Evolutionary conservation across 2,329 filamentous ascomycete species (phyloP).

Genomic region (Albophoma yamanashiensis): DNA sequence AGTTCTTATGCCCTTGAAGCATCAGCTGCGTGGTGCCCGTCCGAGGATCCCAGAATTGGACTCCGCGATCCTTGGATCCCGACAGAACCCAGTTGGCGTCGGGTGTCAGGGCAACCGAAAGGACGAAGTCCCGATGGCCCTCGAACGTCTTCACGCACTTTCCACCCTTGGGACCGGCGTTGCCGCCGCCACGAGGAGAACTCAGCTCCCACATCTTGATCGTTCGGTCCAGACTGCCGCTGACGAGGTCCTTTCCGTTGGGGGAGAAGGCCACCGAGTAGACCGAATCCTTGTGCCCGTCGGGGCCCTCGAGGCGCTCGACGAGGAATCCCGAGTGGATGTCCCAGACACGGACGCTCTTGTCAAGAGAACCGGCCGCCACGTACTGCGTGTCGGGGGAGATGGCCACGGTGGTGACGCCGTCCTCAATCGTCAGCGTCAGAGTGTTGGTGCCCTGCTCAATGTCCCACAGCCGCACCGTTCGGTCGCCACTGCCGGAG

Average conservation of each 20-base stretch:
- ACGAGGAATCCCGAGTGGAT: constrained; percentile 75
- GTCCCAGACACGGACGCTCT: constrained; percentile 97
- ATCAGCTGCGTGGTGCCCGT: constrained; percentile 94
- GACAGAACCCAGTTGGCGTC: constrained; percentile 94
- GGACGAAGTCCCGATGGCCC: constrained; percentile 94
- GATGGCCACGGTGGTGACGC: constrained; percentile 94
- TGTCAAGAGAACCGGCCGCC: constrained; percentile 88
- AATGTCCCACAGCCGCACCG: constrained; percentile 93
- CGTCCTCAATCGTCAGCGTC: constrained; percentile 87
- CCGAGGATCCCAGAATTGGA: constrained; percentile 96
- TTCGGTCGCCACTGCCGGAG: constrained; percentile 88
- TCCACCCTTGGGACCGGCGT: constrained; percentile 65
- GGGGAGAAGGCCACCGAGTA: constrained; percentile 96
- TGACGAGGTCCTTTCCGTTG: constrained; percentile 84
- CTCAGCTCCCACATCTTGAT: constrained; percentile 99
- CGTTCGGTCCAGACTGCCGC: constrained; percentile 90
- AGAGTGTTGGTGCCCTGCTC: constrained; percentile 72
- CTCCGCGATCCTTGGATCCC: constrained; percentile 91
- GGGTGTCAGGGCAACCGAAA: constrained; percentile 89
- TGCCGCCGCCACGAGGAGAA: constrained; percentile 56
- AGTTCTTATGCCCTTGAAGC: constrained; percentile 98
- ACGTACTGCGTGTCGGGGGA: constrained; percentile 92
- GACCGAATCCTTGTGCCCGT: constrained; percentile 93
- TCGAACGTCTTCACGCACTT: constrained; percentile 96
- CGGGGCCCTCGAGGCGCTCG: constrained; percentile 83